phyloP scores from a whole-genome alignment of 345 rosid species.

The Conringia planisiliqua region DNA sequence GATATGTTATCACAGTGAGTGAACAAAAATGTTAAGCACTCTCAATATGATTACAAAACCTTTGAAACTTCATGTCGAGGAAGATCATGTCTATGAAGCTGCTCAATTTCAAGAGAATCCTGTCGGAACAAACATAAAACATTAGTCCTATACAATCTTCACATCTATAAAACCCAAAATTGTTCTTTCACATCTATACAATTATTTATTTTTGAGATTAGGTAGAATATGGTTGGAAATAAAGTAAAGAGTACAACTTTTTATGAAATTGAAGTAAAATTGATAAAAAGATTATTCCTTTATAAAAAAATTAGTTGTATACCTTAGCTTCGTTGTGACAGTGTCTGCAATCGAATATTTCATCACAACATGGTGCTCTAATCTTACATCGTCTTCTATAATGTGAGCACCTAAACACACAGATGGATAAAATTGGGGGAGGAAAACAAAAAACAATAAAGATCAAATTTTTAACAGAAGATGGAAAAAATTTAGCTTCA shows the following conservation, averaged over 20 bases:
- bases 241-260: background rate
- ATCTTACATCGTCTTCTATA: constrained; percentile 83
- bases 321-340: constrained; percentile 90
- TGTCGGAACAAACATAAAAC: constrained; percentile 21
- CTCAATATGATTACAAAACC: constrained; percentile 35
- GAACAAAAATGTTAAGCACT: background rate
- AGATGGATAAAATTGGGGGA: background rate
- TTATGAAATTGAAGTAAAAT: background rate
- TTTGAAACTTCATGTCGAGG: constrained; percentile 73
- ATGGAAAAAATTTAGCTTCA: background rate
- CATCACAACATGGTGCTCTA: constrained; percentile 81
- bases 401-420: constrained; percentile 62
- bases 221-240: background rate
- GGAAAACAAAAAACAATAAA: background rate
- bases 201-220: background rate
- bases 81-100: constrained; percentile 58
- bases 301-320: constrained; percentile 15
- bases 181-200: background rate
- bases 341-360: constrained; percentile 81
- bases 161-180: background rate
- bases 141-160: background rate
- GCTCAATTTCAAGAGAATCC: constrained; percentile 58
- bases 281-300: background rate
- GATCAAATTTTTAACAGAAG: background rate
- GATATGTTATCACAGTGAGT: background rate